phyloP scores from a whole-genome alignment of 2,329 filamentous ascomycete species.

The Stachybotrys chlorohalonatus region DNA sequence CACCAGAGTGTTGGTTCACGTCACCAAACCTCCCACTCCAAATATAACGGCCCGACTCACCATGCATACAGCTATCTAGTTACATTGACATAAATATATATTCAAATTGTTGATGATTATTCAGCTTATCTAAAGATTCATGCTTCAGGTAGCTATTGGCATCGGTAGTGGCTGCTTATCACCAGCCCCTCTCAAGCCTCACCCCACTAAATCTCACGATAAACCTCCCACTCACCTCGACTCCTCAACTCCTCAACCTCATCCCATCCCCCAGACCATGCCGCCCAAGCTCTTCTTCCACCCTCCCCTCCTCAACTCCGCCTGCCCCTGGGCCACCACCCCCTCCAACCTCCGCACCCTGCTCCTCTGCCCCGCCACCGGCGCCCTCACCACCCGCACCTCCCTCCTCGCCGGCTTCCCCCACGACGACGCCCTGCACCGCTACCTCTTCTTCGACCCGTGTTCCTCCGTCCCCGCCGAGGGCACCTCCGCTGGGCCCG shows the following conservation, averaged over 20 bases:
- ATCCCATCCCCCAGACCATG: slow-evolving; percentile 3
- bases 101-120: too few relatives aligned
- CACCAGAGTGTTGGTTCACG: too few relatives aligned
- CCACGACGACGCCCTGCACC: slow-evolving; percentile 51
- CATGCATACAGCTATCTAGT: too few relatives aligned
- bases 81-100: too few relatives aligned
- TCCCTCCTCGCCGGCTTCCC: slow-evolving; percentile 55
- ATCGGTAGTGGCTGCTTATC: background rate
- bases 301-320: slow-evolving; percentile 65
- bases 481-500: slow-evolving; percentile 9
- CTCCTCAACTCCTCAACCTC: background rate
- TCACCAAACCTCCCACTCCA: too few relatives aligned
- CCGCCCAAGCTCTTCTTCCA: slow-evolving; percentile 34
- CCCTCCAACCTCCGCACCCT: slow-evolving; percentile 51
- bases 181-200: background rate
- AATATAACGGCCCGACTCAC: too few relatives aligned
- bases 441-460: slow-evolving; percentile 56
- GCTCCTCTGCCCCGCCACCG: slow-evolving; percentile 53
- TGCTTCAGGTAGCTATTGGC: too few relatives aligned
- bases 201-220: background rate
- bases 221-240: background rate
- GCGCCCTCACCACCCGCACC: slow-evolving; percentile 68
- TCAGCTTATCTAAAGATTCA: too few relatives aligned
- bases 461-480: slow-evolving; percentile 12
- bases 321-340: slow-evolving; percentile 67